Evolutionary conservation across 2,329 filamentous ascomycete species (phyloP).

Genomic region (Sclerotinia glacialis): DNA sequence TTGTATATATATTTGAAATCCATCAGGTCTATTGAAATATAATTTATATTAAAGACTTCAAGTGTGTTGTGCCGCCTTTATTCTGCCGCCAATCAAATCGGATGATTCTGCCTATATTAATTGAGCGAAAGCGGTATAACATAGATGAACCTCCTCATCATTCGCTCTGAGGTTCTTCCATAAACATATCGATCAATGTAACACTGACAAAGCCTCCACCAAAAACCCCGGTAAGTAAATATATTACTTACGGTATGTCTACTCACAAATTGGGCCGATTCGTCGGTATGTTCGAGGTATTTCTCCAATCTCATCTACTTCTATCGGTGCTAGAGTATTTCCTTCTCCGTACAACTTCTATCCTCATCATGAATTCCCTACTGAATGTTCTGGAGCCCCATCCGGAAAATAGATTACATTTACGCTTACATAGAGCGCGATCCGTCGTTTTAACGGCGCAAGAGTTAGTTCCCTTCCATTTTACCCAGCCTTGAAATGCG

Average conservation of each 20-base stretch:
- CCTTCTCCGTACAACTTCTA: constrained; percentile 3
- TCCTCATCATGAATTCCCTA: constrained; percentile 21
- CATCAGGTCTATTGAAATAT: neutral
- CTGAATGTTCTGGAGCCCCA: constrained; percentile 49
- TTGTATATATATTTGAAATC: neutral
- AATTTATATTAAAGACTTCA: neutral
- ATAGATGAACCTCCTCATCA: constrained; percentile 2
- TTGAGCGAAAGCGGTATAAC: too few species aligned
- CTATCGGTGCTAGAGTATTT: constrained; percentile 8
- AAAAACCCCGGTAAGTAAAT: constrained; percentile 1
- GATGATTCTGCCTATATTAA: too few species aligned
- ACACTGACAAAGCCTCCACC: constrained; percentile 6
- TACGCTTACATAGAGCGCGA: constrained; percentile 79
- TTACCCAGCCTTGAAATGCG: neutral
- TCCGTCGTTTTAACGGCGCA: constrained; percentile 77
- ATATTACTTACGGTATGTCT: constrained; percentile 13
- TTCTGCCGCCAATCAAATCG: too few species aligned
- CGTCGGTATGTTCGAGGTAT: constrained; percentile 34
- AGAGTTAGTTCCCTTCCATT: constrained; percentile 47
- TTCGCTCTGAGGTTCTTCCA: constrained; percentile 3
- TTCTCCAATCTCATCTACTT: constrained; percentile 15
- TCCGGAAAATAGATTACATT: constrained; percentile 70
- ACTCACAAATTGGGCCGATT: constrained; percentile 18
- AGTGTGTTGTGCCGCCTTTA: too few species aligned
- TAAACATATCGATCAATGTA: neutral